Evolutionary conservation across 1,139 yeast genomes (phyloP), one percentile per base, ranked within the genome.

Genomic region (Wickerhamiella pararugosa): DNA sequence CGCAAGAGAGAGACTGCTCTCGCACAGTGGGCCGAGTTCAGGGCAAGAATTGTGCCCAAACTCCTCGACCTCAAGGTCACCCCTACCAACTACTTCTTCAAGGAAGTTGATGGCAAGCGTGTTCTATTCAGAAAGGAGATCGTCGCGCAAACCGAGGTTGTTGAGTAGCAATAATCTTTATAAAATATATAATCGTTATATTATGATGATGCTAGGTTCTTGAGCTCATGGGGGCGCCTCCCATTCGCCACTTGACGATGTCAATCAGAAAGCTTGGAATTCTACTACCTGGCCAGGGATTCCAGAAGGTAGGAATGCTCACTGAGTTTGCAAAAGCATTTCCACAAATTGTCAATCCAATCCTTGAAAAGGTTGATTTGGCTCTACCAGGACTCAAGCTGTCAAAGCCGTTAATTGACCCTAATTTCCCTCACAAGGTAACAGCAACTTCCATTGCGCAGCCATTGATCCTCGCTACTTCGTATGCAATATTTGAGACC

Each of bases 21-120:
- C 59, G 79, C 79, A 58, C 87, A 83, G 62, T 92, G 98, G 98
- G 71, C 65, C 56, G 63, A 70, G 40, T 92, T 86, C 76, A 77
- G 96, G 70, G 61, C 71, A 40, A 57, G 66, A 41, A 70, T 75
- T 54, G 73, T 69, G 43, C 61, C 63, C 44, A 65, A 67, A 55
- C 68, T 74, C 31, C 42, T 30, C 36, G 40, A 34, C 30, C 31
- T 35, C 32, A 47, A 48, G 37, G 34, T 42, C 34, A 30, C 27
- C 9, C 51, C 52, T 31, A 48, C 45, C 39, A 51, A 48, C 36
- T 47, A 43, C 40, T 40, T 41, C 11, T 42, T 51, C 37, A 48
- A 43, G 34, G 45, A 46, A 31, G 30, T 36, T 28, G 49, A 51
- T 36, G 51, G 54, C 45, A 40, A 45, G 48, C 36, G 44, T 41